Evolutionary conservation across 495 filamentous ascomycete genomes (phyloP).

Genomic region (Aspergillus sclerotioniger): DNA sequence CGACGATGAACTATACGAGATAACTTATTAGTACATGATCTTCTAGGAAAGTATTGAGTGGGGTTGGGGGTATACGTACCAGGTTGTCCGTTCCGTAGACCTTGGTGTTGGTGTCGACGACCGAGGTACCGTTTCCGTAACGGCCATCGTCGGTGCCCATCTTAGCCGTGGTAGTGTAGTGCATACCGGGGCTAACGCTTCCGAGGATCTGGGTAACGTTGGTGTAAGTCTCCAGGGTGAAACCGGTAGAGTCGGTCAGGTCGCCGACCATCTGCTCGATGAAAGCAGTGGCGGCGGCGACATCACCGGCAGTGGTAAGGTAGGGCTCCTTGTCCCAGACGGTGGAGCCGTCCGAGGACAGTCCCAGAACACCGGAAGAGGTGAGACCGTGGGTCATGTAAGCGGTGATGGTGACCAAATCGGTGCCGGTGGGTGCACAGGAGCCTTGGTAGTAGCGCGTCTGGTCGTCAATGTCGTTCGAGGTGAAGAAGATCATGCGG

Average conservation of each 20-base stretch:
- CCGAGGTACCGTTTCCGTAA: conserved; percentile 49
- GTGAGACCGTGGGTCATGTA: conserved; percentile 46
- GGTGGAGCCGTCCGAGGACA: conserved; percentile 55
- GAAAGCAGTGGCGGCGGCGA: conserved; percentile 21
- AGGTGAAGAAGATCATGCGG: conserved; percentile 48
- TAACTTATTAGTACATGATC: conserved; percentile 3
- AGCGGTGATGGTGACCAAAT: conserved; percentile 30
- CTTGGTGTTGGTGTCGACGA: conserved; percentile 63
- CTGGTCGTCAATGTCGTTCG: conserved; percentile 22
- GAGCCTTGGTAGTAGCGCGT: conserved; percentile 36
- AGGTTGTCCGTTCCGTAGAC: conserved; percentile 70
- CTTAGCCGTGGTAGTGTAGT: conserved; percentile 61
- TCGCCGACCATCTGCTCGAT: conserved; percentile 50
- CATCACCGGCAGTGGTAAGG: conserved; percentile 26
- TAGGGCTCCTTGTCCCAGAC: conserved; percentile 52
- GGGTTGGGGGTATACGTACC: conserved; percentile 21
- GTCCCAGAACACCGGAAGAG: conserved; percentile 58
- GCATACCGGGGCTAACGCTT: conserved; percentile 56
- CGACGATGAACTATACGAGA: conserved; percentile 30
- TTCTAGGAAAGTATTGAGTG: not conserved
- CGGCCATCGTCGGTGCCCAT: conserved; percentile 41
- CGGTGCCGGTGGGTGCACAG: conserved; percentile 24
- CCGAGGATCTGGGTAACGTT: conserved; percentile 50
- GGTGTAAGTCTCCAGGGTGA: conserved; percentile 53
- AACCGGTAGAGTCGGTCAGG: conserved; percentile 51